A percentile compares a stretch with the other conserved stretches of the same genome.
Conservation (phyloP, 495 filamentous ascomycete genomes). For the Aspergillus biplanus region DNA sequence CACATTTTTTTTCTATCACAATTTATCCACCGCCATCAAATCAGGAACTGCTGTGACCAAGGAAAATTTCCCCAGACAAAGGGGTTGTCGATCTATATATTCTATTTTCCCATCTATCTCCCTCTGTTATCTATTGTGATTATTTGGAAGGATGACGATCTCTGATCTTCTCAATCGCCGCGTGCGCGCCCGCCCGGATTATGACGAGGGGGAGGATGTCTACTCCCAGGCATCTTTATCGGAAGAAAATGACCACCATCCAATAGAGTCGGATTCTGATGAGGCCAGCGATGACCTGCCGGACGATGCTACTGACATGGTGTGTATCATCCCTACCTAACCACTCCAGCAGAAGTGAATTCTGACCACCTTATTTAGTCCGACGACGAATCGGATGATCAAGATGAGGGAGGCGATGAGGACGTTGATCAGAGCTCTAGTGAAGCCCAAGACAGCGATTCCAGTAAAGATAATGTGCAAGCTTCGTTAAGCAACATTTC, state of each 20-base stretch:
- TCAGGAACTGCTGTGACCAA: slow-evolving; percentile 2
- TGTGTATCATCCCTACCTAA: slow-evolving; percentile 5
- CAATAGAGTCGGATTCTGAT: slow-evolving; percentile 32
- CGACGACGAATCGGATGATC: slow-evolving; percentile 11
- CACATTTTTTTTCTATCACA: slow-evolving; percentile 18
- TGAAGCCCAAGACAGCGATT: slow-evolving; percentile 20
- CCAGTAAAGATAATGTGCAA: slow-evolving; percentile 45
- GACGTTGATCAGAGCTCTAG: slow-evolving; percentile 21
- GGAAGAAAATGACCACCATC: slow-evolving; percentile 25
- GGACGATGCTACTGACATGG: slow-evolving; percentile 25
- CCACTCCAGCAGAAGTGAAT: no score
- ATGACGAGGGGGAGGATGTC: slow-evolving; percentile 49
- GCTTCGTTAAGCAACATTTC: slow-evolving; percentile 60
- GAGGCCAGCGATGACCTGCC: slow-evolving; percentile 18
- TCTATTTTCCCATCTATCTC: not conserved
- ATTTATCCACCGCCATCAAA: slow-evolving; percentile 20
- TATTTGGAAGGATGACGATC: slow-evolving; percentile 42
- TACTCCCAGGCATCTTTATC: slow-evolving; percentile 36
- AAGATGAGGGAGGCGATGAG: slow-evolving; percentile 28
- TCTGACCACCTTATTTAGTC: no score
- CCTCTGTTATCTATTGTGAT: not conserved
- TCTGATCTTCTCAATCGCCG: slow-evolving; percentile 59
- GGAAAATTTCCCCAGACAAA: not conserved
- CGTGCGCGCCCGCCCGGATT: slow-evolving; percentile 60
- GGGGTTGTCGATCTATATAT: not conserved